Evolutionary conservation across 306 rosid genomes (phyloP), one percentile per base, ranked within the genome.

Genomic region (Erythrophleum fordii): DNA sequence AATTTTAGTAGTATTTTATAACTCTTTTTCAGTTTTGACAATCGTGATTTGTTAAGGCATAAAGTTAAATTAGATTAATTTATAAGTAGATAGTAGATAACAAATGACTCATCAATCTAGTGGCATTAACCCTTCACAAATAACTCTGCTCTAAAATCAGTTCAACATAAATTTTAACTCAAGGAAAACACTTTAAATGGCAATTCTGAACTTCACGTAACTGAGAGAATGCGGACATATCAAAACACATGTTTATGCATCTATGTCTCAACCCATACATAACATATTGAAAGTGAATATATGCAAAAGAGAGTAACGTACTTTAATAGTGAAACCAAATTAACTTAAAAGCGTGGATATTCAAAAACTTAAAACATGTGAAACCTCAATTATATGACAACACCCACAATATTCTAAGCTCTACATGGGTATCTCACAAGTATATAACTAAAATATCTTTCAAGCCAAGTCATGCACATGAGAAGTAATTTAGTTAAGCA

Each of bases 101-200:
- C 17, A 16, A 52, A 34, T 14, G 23, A 34, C 18, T 2, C 46
- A 72, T 49, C 28, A 22, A 39, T 73, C 51, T 22, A 13, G 62
- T 34, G 66, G 31, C 49, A 39, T 20, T 13, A 66, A 35, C 72
- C 39, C 69, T 35, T 73, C 8, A n/a, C 22, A 11, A 73, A 12
- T 34, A 29, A 73, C 66, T 12, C 23, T 5, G 77, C 12, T 11
- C 65, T 12, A 18, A 52, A 37, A 37, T 34, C 49, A 65, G 26
- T n/a, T 12, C 71, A 37, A 46, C 61, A 28, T 48, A 48, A 61
- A 71, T 20, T 53, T 58, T 60, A 73, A 72, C 31, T 34, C n/a
- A n/a, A 67, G 31, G 46, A 23, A 39, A 52, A 35, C 49, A 20
- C 22, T 11, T 53, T 5, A 25, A n/a, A 53, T 35, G 17, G 61